These are phyloP conservation scores for Tephrocybe sp. DNA, from an alignment of 768 basidiomycete species.

Conservation along the genomic window DNA sequence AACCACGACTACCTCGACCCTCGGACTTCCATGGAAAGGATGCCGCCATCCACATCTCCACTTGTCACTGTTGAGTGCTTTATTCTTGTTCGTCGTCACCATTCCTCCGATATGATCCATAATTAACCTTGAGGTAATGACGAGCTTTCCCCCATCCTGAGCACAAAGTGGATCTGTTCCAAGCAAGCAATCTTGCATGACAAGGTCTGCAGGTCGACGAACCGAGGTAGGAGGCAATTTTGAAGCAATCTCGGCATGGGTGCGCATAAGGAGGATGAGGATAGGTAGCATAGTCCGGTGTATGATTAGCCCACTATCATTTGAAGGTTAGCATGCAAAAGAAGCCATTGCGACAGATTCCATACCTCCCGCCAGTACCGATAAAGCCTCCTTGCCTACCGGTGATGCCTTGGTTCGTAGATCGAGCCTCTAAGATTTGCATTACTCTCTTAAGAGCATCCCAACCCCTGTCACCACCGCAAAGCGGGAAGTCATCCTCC, in stretches of 20 bases:
- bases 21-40: conserved; percentile 38
- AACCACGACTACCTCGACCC: conserved; percentile 33
- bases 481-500: conserved; percentile 44
- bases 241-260: conserved; percentile 27
- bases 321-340: conserved; percentile 3
- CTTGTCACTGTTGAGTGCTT: conserved; percentile 28
- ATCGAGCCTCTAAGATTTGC: conserved; percentile 25
- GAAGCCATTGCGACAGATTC: background rate
- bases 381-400: conserved; percentile 36
- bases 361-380: conserved; percentile 40
- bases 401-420: conserved; percentile 8
- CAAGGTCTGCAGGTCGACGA: conserved; percentile 34
- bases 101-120: conserved; percentile 41
- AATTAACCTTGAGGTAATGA: conserved; percentile 39
- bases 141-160: conserved; percentile 25
- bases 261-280: conserved; percentile 27
- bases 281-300: conserved; percentile 34
- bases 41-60: conserved; percentile 47
- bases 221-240: conserved; percentile 25
- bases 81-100: conserved; percentile 31
- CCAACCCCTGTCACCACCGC: conserved; percentile 32
- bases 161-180: conserved; percentile 38
- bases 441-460: conserved; percentile 30
- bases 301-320: conserved; percentile 37
- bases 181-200: conserved; percentile 42